phyloP scores from a whole-genome alignment of 345 rosid species.

The Gossypium rotundifolium region DNA sequence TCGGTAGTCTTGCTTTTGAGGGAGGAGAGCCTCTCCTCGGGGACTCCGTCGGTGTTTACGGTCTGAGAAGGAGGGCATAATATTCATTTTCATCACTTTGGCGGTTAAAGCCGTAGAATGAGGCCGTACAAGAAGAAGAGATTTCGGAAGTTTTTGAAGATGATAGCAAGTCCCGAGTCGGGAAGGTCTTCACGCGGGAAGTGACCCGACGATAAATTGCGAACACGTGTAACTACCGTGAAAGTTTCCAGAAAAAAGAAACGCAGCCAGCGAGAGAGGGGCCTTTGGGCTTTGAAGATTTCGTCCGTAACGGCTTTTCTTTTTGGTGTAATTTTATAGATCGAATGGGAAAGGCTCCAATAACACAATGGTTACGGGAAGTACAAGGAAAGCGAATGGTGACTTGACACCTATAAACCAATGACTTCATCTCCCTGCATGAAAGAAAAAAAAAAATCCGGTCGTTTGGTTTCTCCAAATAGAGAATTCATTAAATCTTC shows the following conservation, averaged over 20 bases:
- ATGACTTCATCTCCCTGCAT: neutral
- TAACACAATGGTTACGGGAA: neutral
- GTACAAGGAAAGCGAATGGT: neutral
- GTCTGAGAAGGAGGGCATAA: slow-evolving; percentile 23
- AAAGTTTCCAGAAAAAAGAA: too few species aligned
- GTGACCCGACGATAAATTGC: neutral
- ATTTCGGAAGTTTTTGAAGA: neutral
- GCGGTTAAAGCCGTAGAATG: neutral
- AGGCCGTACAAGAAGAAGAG: neutral
- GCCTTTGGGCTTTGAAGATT: neutral
- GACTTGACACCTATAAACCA: neutral
- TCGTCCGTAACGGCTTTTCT: neutral
- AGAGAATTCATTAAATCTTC: neutral
- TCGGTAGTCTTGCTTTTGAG: slow-evolving; percentile 20
- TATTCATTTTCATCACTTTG: slow-evolving; percentile 19
- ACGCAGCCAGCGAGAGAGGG: too few species aligned
- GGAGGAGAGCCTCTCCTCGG: slow-evolving; percentile 35
- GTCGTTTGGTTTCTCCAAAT: neutral
- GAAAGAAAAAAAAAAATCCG: neutral
- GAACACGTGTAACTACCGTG: slow-evolving; percentile 11
- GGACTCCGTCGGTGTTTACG: slow-evolving; percentile 44
- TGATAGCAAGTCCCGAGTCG: neutral
- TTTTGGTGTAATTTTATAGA: neutral
- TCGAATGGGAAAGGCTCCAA: neutral
- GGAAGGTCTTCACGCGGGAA: slow-evolving; percentile 20